Evolutionary conservation across 148 eudicot species (phyloP).

Genomic region (Euryodendron excelsum): DNA sequence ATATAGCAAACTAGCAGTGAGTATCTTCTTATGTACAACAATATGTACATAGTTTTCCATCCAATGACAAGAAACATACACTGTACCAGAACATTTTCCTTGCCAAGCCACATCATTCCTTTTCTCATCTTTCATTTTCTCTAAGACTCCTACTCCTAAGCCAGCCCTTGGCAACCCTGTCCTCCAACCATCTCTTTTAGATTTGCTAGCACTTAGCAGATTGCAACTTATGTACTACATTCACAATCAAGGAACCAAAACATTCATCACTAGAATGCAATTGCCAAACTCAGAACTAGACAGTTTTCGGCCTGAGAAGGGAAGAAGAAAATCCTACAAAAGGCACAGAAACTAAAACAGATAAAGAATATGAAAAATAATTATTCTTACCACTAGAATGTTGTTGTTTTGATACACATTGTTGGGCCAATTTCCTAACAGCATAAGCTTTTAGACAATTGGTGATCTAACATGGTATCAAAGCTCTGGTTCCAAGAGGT

Average conservation of each 20-base stretch:
- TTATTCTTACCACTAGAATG: no score
- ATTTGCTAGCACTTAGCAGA: conserved; percentile 71
- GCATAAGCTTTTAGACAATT: no score
- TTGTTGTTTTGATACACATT: no score
- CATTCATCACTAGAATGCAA: conserved; percentile 9
- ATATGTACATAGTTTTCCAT: neutral
- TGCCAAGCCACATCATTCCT: conserved; percentile 81
- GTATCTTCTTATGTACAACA: neutral
- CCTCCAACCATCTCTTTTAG: conserved; percentile 80
- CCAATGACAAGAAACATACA: conserved; percentile 54
- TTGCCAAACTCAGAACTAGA: conserved; percentile 10
- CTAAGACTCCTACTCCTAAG: conserved; percentile 53
- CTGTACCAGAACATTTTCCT: conserved; percentile 99
- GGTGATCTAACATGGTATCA: no score
- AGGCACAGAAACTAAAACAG: no score
- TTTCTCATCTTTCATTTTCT: conserved; percentile 70
- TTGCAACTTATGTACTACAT: conserved; percentile 92
- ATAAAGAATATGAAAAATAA: no score
- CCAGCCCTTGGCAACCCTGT: conserved; percentile 69
- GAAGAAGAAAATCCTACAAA: neutral
- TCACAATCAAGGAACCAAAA: conserved; percentile 12
- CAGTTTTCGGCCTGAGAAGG: no score
- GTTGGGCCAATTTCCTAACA: no score
- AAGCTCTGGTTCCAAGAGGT: no score
- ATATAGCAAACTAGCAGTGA: conserved; percentile 1